Conservation (phyloP, 768 basidiomycete genomes). For the Russula sp. region DNA sequence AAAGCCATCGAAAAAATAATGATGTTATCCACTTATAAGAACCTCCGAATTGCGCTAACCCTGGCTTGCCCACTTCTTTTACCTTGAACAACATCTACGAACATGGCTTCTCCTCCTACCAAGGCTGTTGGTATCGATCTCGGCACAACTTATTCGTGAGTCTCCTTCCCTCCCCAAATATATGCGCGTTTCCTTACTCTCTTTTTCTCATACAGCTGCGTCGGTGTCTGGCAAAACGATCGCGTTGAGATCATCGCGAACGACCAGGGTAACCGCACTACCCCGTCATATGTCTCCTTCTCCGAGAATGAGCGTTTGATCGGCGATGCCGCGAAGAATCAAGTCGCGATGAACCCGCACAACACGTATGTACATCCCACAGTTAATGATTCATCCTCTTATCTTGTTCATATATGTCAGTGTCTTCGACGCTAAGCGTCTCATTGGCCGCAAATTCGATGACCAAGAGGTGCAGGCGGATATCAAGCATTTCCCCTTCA, state of each 20-base stretch:
- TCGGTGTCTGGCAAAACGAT: constrained; percentile 99
- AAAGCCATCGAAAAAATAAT: constrained; percentile 27
- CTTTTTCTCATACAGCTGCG: constrained; percentile 55
- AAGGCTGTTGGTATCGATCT: constrained; percentile 91
- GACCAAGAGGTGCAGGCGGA: constrained; percentile 81
- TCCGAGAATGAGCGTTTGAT: constrained; percentile 94
- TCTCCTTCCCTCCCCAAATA: constrained; percentile 19
- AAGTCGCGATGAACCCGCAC: constrained; percentile 96
- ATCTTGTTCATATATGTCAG: constrained; percentile 33
- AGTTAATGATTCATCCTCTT: constrained; percentile 25
- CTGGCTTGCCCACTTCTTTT: constrained; percentile 23
- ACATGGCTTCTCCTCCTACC: constrained; percentile 15
- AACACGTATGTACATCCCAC: constrained; percentile 53
- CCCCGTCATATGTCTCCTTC: constrained; percentile 94
- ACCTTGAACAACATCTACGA: constrained; percentile 2
- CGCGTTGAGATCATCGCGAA: constrained; percentile 98
- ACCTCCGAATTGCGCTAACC: constrained; percentile 5
- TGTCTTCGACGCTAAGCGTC: constrained; percentile 97
- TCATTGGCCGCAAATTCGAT: constrained; percentile 89
- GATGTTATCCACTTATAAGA: constrained; percentile 24
- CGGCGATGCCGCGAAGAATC: constrained; percentile 98
- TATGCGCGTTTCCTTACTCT: constrained; percentile 2
- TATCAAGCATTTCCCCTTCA: constrained; percentile 92
- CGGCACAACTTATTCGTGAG: constrained; percentile 89
- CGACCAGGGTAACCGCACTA: constrained; percentile 92